A percentile compares a stretch with the other conserved stretches of the same genome.
Conservation (phyloP, 305 asterid genomes). For the Fraxinus platypoda region DNA sequence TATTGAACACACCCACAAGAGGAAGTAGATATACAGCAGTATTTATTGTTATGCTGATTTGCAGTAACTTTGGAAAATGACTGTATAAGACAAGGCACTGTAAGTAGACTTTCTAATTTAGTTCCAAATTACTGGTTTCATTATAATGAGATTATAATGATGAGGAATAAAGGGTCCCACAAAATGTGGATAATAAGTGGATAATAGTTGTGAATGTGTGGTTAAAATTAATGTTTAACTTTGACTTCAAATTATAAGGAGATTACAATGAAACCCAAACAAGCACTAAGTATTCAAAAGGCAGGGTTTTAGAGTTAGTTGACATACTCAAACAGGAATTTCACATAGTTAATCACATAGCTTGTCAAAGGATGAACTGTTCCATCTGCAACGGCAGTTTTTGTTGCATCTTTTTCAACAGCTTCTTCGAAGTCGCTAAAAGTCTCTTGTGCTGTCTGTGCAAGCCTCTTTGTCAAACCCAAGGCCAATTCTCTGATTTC, state of each 20-base stretch:
- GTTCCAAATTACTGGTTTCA: not conserved
- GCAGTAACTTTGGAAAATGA: not conserved
- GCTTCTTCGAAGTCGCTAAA: slow-evolving; percentile 98
- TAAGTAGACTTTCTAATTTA: not conserved
- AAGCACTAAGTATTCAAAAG: not conserved
- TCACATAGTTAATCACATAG: slow-evolving; percentile 96
- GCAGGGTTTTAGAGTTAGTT: slow-evolving; percentile 9
- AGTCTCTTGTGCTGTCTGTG: slow-evolving; percentile 95
- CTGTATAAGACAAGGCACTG: not conserved
- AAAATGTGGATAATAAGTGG: not conserved
- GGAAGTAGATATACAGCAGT: not conserved
- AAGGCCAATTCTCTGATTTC: slow-evolving; percentile 84
- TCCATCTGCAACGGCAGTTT: slow-evolving; percentile 96
- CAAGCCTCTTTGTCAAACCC: slow-evolving; percentile 93
- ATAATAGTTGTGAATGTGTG: not conserved
- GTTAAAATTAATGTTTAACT: not conserved
- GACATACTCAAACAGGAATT: slow-evolving; percentile 94
- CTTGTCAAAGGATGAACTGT: slow-evolving; percentile 98
- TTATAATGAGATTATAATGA: not conserved
- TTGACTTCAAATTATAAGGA: not conserved
- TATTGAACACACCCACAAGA: not conserved
- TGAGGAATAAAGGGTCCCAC: not conserved
- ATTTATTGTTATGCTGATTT: not conserved
- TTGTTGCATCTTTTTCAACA: slow-evolving; percentile 97
- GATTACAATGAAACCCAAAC: not conserved